Evolutionary conservation across 2,329 filamentous ascomycete species (phyloP), one percentile per base, ranked within the genome.

Genomic region (Rhynchosporium agropyri): DNA sequence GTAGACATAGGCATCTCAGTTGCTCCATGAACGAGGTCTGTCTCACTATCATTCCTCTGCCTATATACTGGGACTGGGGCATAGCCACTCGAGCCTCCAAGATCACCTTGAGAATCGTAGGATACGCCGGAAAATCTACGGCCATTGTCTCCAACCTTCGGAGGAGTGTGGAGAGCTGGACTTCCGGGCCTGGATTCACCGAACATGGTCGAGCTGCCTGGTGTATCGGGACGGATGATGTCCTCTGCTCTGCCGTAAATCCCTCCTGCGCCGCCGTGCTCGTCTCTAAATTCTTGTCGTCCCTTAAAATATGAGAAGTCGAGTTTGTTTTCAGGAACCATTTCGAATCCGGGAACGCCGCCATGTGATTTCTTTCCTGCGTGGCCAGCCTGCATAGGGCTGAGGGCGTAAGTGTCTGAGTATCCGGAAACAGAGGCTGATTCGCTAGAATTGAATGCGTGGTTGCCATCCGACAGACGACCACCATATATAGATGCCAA

Each of bases 281-380:
- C 91, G 10, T 92, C 89, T 1, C 87, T 87, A 76, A 97, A 97
- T 70, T 97, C 94, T 1, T 90, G 85, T 2, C 92, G 84, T 74
- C 96, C 88, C 77, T 96, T 97, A 81, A 88, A 98, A 77, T 92
- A 94, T 65, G 92, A 65, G 77, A 98, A 97, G 69, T 97, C 94
- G 2, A 90, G 84, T 1, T 92, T 84, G 75, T 97, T 89, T 77
- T 98, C 94, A 0, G 90, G 87, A 0, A 98, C 93, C 63, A 96
- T 87, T 76, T 98, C 94, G 75, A 97, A 97, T 0, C 92, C 91
- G 0, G 89, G 86, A 4, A 89, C 71, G 1, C 48, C 65, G 9
- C 46, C 56, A 33, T 60, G 51, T 1, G 66, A 65, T 55, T 70
- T 69, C n/a, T 68, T 67, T 48, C 83, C 83, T 1, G 81, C 78